These are phyloP conservation scores for Pittosporum tobira DNA, from an alignment of 129 eudicot genomes.

Conservation along the genomic window DNA sequence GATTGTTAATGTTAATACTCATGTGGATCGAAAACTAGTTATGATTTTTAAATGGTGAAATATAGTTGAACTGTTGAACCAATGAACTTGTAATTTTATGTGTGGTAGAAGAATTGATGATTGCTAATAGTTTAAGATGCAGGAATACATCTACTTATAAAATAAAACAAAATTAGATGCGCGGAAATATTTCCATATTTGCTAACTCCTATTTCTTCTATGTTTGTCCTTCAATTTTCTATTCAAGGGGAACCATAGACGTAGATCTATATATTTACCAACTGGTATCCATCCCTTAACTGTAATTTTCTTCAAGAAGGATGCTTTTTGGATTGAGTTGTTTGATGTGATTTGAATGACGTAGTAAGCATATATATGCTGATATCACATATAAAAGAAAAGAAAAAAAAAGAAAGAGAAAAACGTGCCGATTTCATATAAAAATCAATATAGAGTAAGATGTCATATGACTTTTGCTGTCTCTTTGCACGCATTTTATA, in stretches of 20 bases:
- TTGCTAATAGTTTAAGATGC: too few species aligned
- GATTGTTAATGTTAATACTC: not conserved
- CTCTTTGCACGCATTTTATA: not conserved
- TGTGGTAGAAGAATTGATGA: too few species aligned
- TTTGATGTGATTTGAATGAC: not conserved
- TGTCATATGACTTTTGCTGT: not conserved
- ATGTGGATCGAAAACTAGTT: not conserved
- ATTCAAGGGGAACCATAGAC: not conserved
- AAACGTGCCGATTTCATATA: too few species aligned
- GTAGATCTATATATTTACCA: too few species aligned
- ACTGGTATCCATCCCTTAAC: too few species aligned
- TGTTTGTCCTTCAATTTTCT: not conserved
- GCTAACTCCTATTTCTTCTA: too few species aligned
- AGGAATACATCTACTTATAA: too few species aligned
- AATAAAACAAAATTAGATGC: too few species aligned
- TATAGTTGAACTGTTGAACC: not conserved
- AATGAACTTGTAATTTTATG: not conserved
- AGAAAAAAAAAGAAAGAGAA: too few species aligned
- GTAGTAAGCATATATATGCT: not conserved
- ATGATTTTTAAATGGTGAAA: not conserved
- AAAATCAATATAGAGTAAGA: too few species aligned
- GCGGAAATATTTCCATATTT: not conserved
- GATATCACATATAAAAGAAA: too few species aligned
- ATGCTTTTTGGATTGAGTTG: not conserved
- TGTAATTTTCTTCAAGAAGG: too few species aligned